These are phyloP conservation scores for Toxoplasma gondii DNA, from an alignment of 169 alveolate species.

Conservation along the genomic window DNA sequence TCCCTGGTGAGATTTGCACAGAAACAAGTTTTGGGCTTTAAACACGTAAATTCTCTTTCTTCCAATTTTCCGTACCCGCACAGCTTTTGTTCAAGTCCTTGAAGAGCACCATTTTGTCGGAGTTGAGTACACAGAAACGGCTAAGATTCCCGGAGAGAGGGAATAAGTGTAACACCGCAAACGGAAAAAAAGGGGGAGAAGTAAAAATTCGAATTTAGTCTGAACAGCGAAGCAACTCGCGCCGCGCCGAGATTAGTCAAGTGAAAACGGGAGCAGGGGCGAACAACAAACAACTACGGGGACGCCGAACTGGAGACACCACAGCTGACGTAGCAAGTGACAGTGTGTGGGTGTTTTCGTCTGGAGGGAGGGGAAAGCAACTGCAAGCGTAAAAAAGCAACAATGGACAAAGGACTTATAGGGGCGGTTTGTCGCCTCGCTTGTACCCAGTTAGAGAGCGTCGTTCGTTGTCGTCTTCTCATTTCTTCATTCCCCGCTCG, in stretches of 20 bases:
- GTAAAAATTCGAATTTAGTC: neutral
- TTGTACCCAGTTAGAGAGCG: too few species aligned
- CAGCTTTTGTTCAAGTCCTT: constrained; percentile 17
- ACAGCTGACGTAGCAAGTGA: neutral
- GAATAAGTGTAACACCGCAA: neutral
- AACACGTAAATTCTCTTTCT: too few species aligned
- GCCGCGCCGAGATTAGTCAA: neutral
- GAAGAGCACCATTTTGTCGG: constrained; percentile 41
- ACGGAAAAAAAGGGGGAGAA: neutral
- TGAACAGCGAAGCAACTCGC: neutral
- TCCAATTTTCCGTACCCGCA: neutral
- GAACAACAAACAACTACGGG: neutral
- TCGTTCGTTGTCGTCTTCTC: neutral
- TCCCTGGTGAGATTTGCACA: too few species aligned
- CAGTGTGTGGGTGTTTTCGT: too few species aligned
- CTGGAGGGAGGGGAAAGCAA: too few species aligned
- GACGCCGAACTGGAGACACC: neutral
- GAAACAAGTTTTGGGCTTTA: too few species aligned
- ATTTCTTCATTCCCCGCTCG: neutral
- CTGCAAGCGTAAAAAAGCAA: too few species aligned
- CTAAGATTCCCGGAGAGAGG: neutral
- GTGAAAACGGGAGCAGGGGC: neutral
- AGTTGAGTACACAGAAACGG: neutral
- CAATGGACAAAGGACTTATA: too few species aligned
- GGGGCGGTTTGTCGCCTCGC: too few species aligned